These are phyloP conservation scores for Teratosphaeria epicoccoides DNA, from an alignment of 2,329 filamentous ascomycete genomes.

Conservation along the genomic window DNA sequence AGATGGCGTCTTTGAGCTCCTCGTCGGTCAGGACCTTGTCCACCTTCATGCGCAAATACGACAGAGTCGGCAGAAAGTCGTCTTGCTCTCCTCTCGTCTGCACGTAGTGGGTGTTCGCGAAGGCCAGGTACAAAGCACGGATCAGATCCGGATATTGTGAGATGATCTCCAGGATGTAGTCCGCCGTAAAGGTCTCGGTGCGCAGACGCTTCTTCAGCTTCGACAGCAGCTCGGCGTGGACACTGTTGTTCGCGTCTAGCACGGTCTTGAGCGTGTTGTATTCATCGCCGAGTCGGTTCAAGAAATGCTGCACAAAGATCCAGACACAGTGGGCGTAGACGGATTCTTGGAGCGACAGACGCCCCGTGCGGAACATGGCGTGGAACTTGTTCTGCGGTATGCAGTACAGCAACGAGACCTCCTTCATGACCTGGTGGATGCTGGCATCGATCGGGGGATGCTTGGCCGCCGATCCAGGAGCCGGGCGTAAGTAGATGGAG, in stretches of 20 bases:
- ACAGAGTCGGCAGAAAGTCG: constrained; percentile 60
- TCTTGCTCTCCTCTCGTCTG: constrained; percentile 54
- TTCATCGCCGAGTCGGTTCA: constrained; percentile 87
- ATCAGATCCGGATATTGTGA: constrained; percentile 79
- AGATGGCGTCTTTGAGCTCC: constrained; percentile 64
- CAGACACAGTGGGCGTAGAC: constrained; percentile 96
- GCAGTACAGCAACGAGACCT: constrained; percentile 93
- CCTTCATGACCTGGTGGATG: constrained; percentile 98
- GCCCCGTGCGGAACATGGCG: constrained; percentile 71
- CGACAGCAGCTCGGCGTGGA: constrained; percentile 74
- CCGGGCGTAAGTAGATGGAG: constrained; percentile 81
- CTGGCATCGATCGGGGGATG: constrained; percentile 81
- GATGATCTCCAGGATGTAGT: constrained; percentile 98
- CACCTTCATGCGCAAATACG: constrained; percentile 54
- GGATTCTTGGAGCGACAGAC: constrained; percentile 86
- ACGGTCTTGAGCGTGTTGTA: constrained; percentile 78
- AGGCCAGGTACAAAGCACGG: constrained; percentile 78
- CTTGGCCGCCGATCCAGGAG: constrained; percentile 44
- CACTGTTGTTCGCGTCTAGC: constrained; percentile 68
- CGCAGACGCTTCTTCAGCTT: constrained; percentile 93
- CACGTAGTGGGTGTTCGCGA: constrained; percentile 76
- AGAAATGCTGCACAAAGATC: constrained; percentile 96
- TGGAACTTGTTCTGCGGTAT: constrained; percentile 97
- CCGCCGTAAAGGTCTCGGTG: constrained; percentile 93
- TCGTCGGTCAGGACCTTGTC: constrained; percentile 67